Base-by-base conservation (phyloP, 2,329 filamentous ascomycete genomes). In the Fusarium sp. region DNA sequence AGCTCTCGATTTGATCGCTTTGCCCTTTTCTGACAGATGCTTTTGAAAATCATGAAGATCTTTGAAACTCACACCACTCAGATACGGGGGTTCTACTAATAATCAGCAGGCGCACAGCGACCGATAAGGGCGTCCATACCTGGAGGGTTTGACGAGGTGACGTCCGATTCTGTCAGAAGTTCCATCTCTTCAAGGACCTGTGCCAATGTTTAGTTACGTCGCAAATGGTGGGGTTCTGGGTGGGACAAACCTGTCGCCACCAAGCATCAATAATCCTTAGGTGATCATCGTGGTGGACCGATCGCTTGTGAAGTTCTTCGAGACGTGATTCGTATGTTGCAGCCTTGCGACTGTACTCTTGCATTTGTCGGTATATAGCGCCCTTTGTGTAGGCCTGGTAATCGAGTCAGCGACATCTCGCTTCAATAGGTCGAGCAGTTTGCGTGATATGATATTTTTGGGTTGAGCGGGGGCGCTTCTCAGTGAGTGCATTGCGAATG, bases 331-430 rank as follows among this genome's bases (percentile, higher is more conserved):
- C 94, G 66, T 96, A 83, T 40, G 91, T 92, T 59, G 87, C 85
- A 77, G 94, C 94, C 78, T 97, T 93, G 73, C 96, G 90, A 81
- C 97, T 97, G 81, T 97, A 97, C 81, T 98, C 96, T 77, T 94
- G 92, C 94, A 99, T 97, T 82, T 97, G 95, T 60, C 96, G 93
- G 75, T 92, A 91, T 78, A 99, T 97, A 68, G 96, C 96, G 83
- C 97, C 96, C 82, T 98, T 99, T 63, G 78, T 81, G 63, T 80
- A 81, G 54, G 76, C 68, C 79, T 81, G 71, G 65, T 65, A 62
- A 59, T 64, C 58, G 58, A 61, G 72, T 76, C 66, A 75, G 73
- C 67, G 70, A 67, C 56, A 65, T 59, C 65, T 50, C 61, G 62
- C 58, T 47, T 61, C 32, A 56, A 65, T 59, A 56, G 41, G 60